These are phyloP conservation scores for Chlorella vulgaris DNA, from an alignment of 139 green algal species.

Conservation along the genomic window DNA sequence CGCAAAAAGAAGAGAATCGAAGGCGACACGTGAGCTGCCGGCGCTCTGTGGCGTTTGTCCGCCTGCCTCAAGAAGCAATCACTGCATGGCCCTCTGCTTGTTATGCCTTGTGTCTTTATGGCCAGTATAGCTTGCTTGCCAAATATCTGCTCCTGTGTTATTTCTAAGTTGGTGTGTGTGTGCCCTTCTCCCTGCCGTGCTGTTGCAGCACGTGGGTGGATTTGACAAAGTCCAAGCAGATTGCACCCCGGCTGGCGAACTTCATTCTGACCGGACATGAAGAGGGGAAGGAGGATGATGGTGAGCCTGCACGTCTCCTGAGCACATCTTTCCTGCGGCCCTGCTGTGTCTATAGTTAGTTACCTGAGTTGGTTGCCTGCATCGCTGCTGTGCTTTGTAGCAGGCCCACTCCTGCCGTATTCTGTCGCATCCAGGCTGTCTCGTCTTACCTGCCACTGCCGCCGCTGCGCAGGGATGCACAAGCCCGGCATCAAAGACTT, in stretches of 20 bases:
- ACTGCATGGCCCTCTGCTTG: no score
- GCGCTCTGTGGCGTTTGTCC: not conserved
- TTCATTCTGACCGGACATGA: not conserved
- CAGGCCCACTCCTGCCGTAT: no score
- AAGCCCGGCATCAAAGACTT: not conserved
- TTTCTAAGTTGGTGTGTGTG: not conserved
- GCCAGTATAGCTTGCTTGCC: no score
- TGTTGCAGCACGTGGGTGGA: constrained; percentile 3
- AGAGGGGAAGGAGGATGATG: not conserved
- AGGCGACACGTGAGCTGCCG: not conserved
- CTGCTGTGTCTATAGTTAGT: not conserved
- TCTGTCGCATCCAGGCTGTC: no score
- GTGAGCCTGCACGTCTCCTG: constrained; percentile 3
- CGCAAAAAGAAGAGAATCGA: constrained; percentile 5
- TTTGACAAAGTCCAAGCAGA: not conserved
- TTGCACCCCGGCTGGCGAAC: constrained; percentile 16
- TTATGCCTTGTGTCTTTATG: no score
- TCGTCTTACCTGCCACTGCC: no score
- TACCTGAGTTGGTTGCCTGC: no score
- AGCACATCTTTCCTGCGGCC: not conserved
- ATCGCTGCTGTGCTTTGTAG: no score
- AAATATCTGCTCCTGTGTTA: no score
- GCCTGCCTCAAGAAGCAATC: no score
- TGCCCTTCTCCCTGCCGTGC: not conserved
- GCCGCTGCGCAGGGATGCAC: not conserved